Evolutionary conservation across 805 yeast genomes (phyloP).

Genomic region (Tetrapisispora nanseiensis): DNA sequence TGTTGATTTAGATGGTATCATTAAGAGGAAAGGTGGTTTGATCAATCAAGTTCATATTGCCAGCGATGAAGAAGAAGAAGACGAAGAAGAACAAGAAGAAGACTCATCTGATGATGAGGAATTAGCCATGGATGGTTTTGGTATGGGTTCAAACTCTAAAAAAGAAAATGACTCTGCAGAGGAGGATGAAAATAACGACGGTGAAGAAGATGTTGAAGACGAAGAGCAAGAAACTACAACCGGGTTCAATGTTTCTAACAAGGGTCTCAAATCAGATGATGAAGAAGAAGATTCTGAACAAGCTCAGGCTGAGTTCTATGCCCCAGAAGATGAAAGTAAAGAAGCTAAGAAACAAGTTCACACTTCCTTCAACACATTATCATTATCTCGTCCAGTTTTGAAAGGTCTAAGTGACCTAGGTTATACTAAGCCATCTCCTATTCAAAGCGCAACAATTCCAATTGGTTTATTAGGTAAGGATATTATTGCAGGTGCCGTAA

Average conservation of each 20-base stretch:
- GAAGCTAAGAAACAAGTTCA: slow-evolving; percentile 45
- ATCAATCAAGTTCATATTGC: slow-evolving; percentile 42
- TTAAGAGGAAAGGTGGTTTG: slow-evolving; percentile 77
- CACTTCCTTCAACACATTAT: slow-evolving; percentile 61
- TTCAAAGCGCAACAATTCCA: slow-evolving; percentile 90
- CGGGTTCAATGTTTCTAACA: slow-evolving; percentile 7
- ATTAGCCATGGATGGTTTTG: slow-evolving; percentile 31
- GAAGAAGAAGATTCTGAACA: slow-evolving; percentile 45
- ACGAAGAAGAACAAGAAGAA: slow-evolving; percentile 37
- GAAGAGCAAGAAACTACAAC: slow-evolving; percentile 27
- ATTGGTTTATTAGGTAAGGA: slow-evolving; percentile 90
- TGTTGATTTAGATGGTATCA: slow-evolving; percentile 81
- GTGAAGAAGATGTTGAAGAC: slow-evolving; percentile 16
- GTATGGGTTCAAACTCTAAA: slow-evolving; percentile 31
- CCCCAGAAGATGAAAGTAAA: slow-evolving; percentile 44
- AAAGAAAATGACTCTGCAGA: slow-evolving; percentile 23
- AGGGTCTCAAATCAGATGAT: slow-evolving; percentile 19
- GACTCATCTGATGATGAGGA: slow-evolving; percentile 30
- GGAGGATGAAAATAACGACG: slow-evolving; percentile 24
- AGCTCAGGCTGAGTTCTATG: slow-evolving; percentile 73
- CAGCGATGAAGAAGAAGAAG: slow-evolving; percentile 32
- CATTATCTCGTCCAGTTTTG: slow-evolving; percentile 81
- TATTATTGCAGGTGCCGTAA: slow-evolving; percentile 97
- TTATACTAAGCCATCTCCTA: slow-evolving; percentile 83
- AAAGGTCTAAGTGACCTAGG: slow-evolving; percentile 76